Evolutionary conservation across 176 grass and related monocot species (phyloP).

Genomic region (Carex pumila): DNA sequence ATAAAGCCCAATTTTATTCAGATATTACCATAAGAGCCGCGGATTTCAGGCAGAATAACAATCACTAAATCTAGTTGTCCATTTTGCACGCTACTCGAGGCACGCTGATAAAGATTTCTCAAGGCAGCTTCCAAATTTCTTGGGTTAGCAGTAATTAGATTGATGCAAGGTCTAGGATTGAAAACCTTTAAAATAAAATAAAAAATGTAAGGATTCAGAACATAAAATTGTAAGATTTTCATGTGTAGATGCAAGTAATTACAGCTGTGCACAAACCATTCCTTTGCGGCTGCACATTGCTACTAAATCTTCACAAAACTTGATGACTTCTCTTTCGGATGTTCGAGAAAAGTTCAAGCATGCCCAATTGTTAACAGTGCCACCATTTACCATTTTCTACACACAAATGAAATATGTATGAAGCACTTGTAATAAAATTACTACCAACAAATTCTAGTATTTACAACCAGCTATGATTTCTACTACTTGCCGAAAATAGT

Average conservation of each 20-base stretch:
- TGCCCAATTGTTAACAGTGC: conserved; percentile 51
- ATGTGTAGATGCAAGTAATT: neutral
- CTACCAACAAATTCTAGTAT: neutral
- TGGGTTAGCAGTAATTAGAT: conserved; percentile 7
- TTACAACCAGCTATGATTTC: neutral
- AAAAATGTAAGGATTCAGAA: neutral
- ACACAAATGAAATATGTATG: neutral
- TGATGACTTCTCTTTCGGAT: conserved; percentile 29
- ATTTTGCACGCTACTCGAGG: neutral
- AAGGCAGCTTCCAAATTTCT: conserved; percentile 39
- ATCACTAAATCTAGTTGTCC: conserved; percentile 47
- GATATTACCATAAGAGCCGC: conserved; percentile 51
- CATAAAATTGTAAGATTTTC: neutral
- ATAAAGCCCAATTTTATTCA: neutral
- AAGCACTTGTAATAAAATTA: neutral
- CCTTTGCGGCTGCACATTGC: conserved; percentile 58
- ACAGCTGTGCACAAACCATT: conserved; percentile 36
- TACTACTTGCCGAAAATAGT: neutral
- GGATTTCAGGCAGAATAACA: conserved; percentile 55
- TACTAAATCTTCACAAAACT: conserved; percentile 48
- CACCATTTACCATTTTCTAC: conserved; percentile 80
- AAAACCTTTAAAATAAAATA: conserved; percentile 27
- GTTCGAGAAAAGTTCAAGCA: conserved; percentile 54
- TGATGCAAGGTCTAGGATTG: conserved; percentile 35
- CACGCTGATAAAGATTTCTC: conserved; percentile 34